Evolutionary conservation across 768 basidiomycete genomes (phyloP).

Genomic region (Trametes cubensis): DNA sequence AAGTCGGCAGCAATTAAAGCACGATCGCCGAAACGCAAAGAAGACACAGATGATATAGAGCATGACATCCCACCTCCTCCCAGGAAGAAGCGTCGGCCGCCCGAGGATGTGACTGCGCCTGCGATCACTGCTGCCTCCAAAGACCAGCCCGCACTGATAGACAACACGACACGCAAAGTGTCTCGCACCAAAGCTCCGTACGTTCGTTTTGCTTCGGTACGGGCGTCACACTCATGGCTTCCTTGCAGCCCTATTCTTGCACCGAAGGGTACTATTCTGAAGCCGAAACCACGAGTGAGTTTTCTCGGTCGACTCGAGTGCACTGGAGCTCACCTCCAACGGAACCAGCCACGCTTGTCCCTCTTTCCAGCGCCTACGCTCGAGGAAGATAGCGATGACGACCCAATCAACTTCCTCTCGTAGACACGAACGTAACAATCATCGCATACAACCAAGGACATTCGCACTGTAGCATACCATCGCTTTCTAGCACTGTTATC

Average conservation of each 20-base stretch:
- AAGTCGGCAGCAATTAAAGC: neutral
- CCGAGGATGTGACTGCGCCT: neutral
- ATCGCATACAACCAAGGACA: neutral
- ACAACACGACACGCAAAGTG: neutral
- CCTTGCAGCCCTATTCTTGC: constrained; percentile 1
- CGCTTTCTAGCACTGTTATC: neutral
- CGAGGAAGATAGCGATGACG: constrained; percentile 27
- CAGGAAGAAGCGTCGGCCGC: neutral
- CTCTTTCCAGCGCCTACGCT: constrained; percentile 27
- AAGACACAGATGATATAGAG: neutral
- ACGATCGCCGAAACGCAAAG: neutral
- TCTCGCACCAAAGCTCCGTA: constrained; percentile 11
- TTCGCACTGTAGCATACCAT: neutral
- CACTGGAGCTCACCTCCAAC: neutral
- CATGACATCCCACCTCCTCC: neutral
- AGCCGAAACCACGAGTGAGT: constrained; percentile 22
- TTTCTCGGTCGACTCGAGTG: no score
- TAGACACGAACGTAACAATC: neutral
- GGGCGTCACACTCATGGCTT: neutral
- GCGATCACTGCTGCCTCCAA: no score
- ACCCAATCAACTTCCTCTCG: constrained; percentile 31
- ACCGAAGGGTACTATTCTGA: constrained; percentile 12
- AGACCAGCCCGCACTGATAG: neutral
- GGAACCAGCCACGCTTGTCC: constrained; percentile 28
- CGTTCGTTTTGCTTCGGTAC: neutral